Evolutionary conservation across 2,329 filamentous ascomycete species (phyloP), one percentile per base, ranked within the genome.

Genomic region (Penicillium sp.): DNA sequence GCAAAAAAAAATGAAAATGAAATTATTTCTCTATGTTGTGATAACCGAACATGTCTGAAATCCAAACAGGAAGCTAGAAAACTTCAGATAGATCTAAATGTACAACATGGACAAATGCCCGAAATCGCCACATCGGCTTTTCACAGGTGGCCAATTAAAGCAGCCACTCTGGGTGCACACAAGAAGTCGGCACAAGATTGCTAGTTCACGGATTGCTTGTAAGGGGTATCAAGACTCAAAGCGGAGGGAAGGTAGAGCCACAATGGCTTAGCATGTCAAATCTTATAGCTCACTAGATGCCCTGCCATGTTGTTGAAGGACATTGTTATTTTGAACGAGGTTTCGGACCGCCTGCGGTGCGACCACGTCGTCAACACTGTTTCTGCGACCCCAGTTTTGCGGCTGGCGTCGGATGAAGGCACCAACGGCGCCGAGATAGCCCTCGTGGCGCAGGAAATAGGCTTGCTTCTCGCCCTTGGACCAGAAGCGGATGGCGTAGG

Each of bases 401-500:
- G 93, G 93, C 76, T 96, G 91, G 45, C 92, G 81, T 78, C 93
- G 96, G 58, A 99, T 79, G 72, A 99, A 99, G 0, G 94, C 94
- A 1, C 94, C 94, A 0, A 97, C 94, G 21, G 92, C 86, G 10
- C 94, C 94, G 0, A 99, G 83, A 72, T 97, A 99, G 27, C 94
- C 94, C 75, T 99, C 94, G 69, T 99, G 94, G 6, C 94, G 84
- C 58, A 99, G 74, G 74, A 99, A 99, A 73, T 96, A 97, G 0
- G 94, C 94, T 75, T 97, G 91, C 75, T 96, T 97, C 70, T 87
- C 82, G 41, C 92, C 93, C 71, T 94, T 91, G 65, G 89, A 92
- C 94, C 94, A 99, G 77, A 97, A 99, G 66, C 91, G 91, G 77
- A 99, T 97, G 70, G 93, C 94, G 71, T 96, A 99, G 54, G 89